Percentiles rank a stretch among this genome's conserved stretches.
Evolutionary conservation across 306 rosid genomes (phyloP).

Genomic region (Vachellia collinsii): DNA sequence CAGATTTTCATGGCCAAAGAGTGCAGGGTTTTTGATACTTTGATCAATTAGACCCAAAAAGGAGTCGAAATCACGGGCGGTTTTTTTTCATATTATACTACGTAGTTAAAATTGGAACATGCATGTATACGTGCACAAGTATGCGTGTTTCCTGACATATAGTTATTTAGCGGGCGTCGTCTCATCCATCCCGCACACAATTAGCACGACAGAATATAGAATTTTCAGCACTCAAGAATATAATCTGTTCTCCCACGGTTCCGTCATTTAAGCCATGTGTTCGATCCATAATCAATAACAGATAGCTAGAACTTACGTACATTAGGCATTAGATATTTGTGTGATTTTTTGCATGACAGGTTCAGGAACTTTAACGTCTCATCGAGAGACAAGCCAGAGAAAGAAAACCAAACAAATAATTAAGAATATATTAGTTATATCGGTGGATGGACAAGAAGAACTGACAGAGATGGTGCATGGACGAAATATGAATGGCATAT

Average conservation of each 20-base stretch:
- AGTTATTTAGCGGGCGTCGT: neutral
- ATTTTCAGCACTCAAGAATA: neutral
- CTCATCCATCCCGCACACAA: neutral
- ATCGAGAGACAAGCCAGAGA: neutral
- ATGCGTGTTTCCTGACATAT: neutral
- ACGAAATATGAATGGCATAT: neutral
- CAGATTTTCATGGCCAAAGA: neutral
- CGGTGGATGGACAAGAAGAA: constrained; percentile 1
- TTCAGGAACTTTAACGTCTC: neutral
- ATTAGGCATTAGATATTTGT: neutral
- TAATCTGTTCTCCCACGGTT: constrained; percentile 36
- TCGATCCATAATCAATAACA: neutral
- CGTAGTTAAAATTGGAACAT: too few relatives aligned
- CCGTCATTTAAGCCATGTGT: neutral
- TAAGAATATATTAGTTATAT: neutral
- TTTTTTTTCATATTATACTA: neutral
- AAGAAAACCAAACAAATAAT: neutral
- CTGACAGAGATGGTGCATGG: neutral
- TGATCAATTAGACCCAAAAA: neutral
- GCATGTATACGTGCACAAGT: neutral
- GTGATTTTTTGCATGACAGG: neutral
- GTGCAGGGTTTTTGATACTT: neutral
- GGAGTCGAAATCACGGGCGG: neutral
- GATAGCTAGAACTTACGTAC: neutral
- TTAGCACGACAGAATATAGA: constrained; percentile 9